These are phyloP conservation scores for Plasmopara viticola DNA, from an alignment of 352 stramenopile species.

Conservation along the genomic window DNA sequence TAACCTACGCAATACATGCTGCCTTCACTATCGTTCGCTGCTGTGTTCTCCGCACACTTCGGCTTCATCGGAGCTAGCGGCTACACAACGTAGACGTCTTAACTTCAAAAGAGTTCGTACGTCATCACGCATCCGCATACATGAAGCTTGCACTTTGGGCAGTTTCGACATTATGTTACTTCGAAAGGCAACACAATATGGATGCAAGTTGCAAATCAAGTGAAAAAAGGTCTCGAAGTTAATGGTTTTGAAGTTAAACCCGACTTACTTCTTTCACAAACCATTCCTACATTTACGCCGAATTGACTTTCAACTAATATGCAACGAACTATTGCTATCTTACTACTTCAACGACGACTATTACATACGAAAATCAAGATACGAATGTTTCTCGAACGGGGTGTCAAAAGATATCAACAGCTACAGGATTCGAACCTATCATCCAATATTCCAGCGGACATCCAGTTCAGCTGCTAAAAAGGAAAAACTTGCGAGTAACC, in stretches of 20 bases:
- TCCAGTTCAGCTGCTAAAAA: no score
- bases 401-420: not conserved
- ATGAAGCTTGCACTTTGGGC: not conserved
- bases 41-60: slow-evolving; percentile 5
- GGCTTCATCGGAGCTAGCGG: slow-evolving; percentile 5
- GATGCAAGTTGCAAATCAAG: not conserved
- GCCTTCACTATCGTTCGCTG: slow-evolving; percentile 4
- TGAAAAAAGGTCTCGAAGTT: not conserved
- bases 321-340: not conserved
- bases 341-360: not conserved
- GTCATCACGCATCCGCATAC: not conserved
- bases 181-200: not conserved
- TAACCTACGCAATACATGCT: slow-evolving; percentile 1
- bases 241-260: not conserved
- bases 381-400: not conserved
- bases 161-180: not conserved
- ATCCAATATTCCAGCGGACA: not conserved
- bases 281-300: no score
- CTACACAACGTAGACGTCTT: slow-evolving; percentile 2
- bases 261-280: no score
- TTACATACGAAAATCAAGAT: not conserved
- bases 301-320: no score
- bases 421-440: not conserved
- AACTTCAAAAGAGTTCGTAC: not conserved
- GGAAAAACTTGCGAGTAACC: no score